Evolutionary conservation across 768 basidiomycete species (phyloP), one percentile per base, ranked within the genome.

Genomic region (Leccinellum luteum): DNA sequence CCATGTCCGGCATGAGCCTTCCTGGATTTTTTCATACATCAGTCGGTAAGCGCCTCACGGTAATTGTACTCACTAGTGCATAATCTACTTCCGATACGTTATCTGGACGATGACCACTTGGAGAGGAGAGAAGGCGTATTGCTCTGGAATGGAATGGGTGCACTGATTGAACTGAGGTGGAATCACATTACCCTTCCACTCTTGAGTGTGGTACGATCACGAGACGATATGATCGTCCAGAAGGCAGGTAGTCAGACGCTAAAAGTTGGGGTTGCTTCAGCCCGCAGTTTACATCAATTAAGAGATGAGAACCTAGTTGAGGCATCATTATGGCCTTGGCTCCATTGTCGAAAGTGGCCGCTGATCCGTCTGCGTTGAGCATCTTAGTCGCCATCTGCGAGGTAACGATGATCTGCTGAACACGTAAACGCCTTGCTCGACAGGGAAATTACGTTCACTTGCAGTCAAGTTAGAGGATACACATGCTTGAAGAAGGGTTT

Each of bases 361-460:
- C 61, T 17, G 82, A 75, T 52, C 89, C 89, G 62, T 90, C 85
- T 2, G 78, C 73, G 57, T 82, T 80, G 32, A 89, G 69, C 62
- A 89, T 73, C 66, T 86, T 90, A 0, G 85, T 90, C 14, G 85
- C 79, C 61, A 91, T 75, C 66, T 91, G 88, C 23, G 84, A 85
- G 3, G 87, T 89, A 32, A 80, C 74, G 48, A 89, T 76, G 48
- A 82, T 72, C 82, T 84, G 52, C 54, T 48, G 31, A 27, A 31
- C 28, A 52, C 61, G 54, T 48, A 62, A 59, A 54, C 31, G 34
- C 28, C 47, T 48, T 54, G 17, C 48, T 35, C 31, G 53, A 55
- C 25, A 48, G 30, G 17, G 14, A 51, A 53, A 54, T 32, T 8
- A 52, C 34, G 47, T 51, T 51, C 44, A 58, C 72, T 55, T 64